These are phyloP conservation scores for Umbilicus rupestris DNA, from an alignment of 164 flowering plant genomes.

Conservation along the genomic window DNA sequence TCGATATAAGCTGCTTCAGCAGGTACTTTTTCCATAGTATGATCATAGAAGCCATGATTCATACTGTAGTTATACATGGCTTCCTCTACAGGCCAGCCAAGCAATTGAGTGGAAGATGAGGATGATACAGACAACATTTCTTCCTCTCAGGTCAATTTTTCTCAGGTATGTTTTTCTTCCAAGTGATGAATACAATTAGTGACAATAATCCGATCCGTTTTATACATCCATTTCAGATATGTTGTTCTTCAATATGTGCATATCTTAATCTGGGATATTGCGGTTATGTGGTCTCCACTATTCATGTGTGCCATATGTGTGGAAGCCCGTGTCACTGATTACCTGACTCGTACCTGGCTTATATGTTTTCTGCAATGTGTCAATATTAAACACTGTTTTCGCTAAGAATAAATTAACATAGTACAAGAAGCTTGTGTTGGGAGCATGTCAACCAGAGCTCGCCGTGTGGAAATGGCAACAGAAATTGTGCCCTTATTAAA, in stretches of 20 bases:
- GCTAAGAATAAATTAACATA: neutral
- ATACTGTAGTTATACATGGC: neutral
- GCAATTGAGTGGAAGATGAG: neutral
- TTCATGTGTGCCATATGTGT: neutral
- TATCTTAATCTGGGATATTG: neutral
- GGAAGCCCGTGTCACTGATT: neutral
- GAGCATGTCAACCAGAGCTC: neutral
- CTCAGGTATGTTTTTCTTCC: neutral
- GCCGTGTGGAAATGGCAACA: neutral
- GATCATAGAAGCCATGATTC: neutral
- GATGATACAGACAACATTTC: slow-evolving; percentile 7
- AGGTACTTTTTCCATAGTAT: neutral
- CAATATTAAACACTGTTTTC: neutral
- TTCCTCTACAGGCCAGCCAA: slow-evolving; percentile 8
- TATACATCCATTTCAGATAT: neutral
- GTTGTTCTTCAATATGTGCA: neutral
- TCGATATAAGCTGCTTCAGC: neutral
- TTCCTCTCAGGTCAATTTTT: slow-evolving; percentile 5
- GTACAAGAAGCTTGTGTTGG: neutral
- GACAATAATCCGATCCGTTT: neutral
- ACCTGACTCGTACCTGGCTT: neutral
- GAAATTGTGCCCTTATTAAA: neutral
- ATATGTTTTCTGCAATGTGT: neutral
- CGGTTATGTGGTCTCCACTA: neutral
- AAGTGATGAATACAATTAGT: neutral